Evolutionary conservation across 202 grass and related monocot species (phyloP).

Genomic region (Brachypodium distachyon): DNA sequence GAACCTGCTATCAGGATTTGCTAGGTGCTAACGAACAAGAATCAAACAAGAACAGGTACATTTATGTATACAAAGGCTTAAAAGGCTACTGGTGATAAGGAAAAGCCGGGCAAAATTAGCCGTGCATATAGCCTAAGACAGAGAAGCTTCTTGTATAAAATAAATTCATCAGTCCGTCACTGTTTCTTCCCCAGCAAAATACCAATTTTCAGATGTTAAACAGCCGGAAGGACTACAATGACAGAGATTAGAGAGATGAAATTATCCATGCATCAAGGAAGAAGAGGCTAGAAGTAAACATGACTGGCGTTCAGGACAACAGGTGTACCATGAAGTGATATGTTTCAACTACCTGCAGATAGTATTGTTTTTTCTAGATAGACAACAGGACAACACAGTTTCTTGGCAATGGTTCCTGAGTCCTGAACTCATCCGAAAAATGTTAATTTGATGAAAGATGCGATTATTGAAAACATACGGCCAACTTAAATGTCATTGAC

Average conservation of each 20-base stretch:
- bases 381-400: neutral
- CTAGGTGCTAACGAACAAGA: neutral
- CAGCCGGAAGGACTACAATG: neutral
- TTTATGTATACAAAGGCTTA: neutral
- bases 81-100: neutral
- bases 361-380: neutral
- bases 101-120: neutral
- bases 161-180: constrained; percentile 1
- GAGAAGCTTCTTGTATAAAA: neutral
- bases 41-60: neutral
- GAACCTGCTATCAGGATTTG: no score
- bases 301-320: neutral
- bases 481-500: no score
- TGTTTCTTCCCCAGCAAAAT: constrained; percentile 18
- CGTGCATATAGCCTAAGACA: neutral
- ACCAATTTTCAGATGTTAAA: neutral
- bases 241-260: constrained; percentile 12
- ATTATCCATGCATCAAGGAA: constrained; percentile 15
- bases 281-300: neutral
- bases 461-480: neutral
- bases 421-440: neutral
- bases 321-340: neutral
- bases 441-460: neutral
- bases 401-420: neutral
- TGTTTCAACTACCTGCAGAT: constrained; percentile 8